Base-by-base conservation (phyloP, 1,284 basidiomycete genomes). In the Ustilago nuda region DNA sequence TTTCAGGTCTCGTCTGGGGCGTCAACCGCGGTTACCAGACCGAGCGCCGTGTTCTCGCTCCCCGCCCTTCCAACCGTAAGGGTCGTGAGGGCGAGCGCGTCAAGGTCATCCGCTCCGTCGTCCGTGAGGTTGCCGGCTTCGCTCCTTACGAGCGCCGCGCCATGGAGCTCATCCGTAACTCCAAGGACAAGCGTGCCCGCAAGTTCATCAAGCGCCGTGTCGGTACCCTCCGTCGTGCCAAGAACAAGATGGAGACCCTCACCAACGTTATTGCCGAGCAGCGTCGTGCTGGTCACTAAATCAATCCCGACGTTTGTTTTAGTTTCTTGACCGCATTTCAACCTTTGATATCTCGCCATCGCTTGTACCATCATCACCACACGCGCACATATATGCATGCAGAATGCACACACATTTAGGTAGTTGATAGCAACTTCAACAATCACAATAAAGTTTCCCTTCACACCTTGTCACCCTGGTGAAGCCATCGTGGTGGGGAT, bases 81-180 rank as follows among this genome's bases (percentile, higher is more conserved):
- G 97, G 96, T 81, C 76, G 73, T 88, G 91, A 82, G 90, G 91
- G 87, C 92, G 92, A 66, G 90, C 90, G 85, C 39, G 79, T 78
- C 58, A 73, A 79, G 72, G 66, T 78, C 50, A 78, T 84, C 72
- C 76, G 81, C 23, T 76, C 77, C 56, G 76, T 85, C 51, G 63
- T 86, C 37, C 77, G 84, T 52, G 83, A 86, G 79, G 86, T 88
- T 32, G 94, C 92, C 86, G 97, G 97, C 76, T 99, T 98, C 89
- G 94, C 95, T 54, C 93, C 97, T 54, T 99, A 99, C 88, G 97
- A 99, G 91, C 91, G 95, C 86, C 92, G 97, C 81, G 95, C 99
- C 69, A 92, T 99, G 93, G 97, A 99, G 89, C 88, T 99, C 90
- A 89, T 99, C 89, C 92, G 96, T 88, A 99, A 98, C 92, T 97